These are phyloP conservation scores for Peronospora belbahrii DNA, from an alignment of 352 stramenopile species.

Conservation along the genomic window DNA sequence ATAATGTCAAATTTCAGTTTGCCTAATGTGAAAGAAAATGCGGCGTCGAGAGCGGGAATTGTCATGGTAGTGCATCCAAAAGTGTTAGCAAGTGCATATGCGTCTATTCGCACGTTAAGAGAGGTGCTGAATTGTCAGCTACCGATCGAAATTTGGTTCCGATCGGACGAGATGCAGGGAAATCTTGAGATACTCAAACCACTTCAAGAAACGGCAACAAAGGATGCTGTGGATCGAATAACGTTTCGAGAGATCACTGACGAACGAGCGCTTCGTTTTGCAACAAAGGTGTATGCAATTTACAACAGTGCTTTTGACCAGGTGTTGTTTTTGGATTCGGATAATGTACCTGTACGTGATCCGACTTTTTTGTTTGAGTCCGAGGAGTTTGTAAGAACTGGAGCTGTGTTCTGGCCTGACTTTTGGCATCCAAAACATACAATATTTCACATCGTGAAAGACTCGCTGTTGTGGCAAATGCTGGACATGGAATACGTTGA, in stretches of 20 bases:
- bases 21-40: slow-evolving; percentile 1
- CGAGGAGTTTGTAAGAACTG: slow-evolving; percentile 36
- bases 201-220: slow-evolving; percentile 5
- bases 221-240: slow-evolving; percentile 3
- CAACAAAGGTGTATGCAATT: slow-evolving; percentile 46
- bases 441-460: slow-evolving; percentile 53
- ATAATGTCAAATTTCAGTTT: slow-evolving; percentile 9
- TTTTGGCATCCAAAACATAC: slow-evolving; percentile 55
- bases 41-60: slow-evolving; percentile 25
- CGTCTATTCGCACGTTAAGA: slow-evolving; percentile 29
- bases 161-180: slow-evolving; percentile 23
- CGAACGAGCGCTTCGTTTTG: slow-evolving; percentile 31
- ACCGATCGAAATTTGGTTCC: slow-evolving; percentile 50
- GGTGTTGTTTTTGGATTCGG: slow-evolving; percentile 50
- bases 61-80: slow-evolving; percentile 54
- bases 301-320: slow-evolving; percentile 39
- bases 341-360: slow-evolving; percentile 49
- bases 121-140: slow-evolving; percentile 28
- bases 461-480: slow-evolving; percentile 51
- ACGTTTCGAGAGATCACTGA: slow-evolving; percentile 26
- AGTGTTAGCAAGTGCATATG: slow-evolving; percentile 39
- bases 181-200: slow-evolving; percentile 14
- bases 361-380: slow-evolving; percentile 52
- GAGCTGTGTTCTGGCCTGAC: slow-evolving; percentile 66
- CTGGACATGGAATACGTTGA: slow-evolving; percentile 37